Evolutionary conservation across 345 rosid species (phyloP).

Genomic region (Gossypium mustelinum): DNA sequence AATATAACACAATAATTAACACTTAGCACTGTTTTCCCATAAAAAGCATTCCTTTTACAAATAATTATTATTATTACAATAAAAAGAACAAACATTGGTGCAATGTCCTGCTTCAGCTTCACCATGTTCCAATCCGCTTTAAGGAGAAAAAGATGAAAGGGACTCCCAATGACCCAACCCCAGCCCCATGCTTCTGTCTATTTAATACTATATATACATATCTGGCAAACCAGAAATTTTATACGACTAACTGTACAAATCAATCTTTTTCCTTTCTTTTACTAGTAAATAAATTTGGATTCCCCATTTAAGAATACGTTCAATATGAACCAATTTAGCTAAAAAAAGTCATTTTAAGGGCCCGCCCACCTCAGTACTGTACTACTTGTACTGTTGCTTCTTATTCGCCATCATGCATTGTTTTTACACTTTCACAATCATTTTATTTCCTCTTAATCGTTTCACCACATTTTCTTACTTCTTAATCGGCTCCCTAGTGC

Average conservation of each 20-base stretch:
- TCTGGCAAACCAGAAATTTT: background rate
- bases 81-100: background rate
- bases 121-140: background rate
- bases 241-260: background rate
- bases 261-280: too few species aligned
- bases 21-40: background rate
- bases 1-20: background rate
- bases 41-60: background rate
- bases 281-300: background rate
- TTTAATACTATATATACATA: background rate
- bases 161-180: background rate
- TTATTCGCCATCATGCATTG: background rate
- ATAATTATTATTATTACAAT: background rate
- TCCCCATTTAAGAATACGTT: background rate
- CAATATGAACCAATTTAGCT: background rate
- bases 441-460: background rate
- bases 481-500: background rate
- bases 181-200: background rate
- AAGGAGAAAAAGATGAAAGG: background rate
- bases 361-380: too few species aligned
- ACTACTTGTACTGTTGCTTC: too few species aligned
- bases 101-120: slow-evolving; percentile 2
- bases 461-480: background rate
- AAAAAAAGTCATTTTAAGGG: too few species aligned
- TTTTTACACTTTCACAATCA: background rate